Conservation (phyloP, 345 rosid species). For the Clausena lansium region DNA sequence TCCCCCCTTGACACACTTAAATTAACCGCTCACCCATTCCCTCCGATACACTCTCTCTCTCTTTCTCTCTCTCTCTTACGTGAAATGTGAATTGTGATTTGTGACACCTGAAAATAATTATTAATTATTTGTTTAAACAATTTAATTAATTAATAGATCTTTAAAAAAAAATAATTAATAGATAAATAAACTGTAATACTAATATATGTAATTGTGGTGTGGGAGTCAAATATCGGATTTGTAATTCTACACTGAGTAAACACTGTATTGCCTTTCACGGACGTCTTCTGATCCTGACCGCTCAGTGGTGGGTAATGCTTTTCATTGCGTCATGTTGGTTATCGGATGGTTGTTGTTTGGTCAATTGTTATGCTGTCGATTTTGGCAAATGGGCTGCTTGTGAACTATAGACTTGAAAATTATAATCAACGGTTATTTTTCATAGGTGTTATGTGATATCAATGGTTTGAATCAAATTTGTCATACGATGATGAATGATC, state of each 20-base stretch:
- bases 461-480: too few species aligned
- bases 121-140: too few species aligned
- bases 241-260: not conserved
- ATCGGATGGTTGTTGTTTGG: not conserved
- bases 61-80: not conserved
- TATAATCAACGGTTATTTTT: too few species aligned
- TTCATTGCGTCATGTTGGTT: not conserved
- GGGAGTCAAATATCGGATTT: not conserved
- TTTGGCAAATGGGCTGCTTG: too few species aligned
- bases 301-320: not conserved
- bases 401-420: too few species aligned
- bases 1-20: slow-evolving; percentile 41
- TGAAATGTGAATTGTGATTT: not conserved
- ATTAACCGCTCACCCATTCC: slow-evolving; percentile 54
- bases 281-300: not conserved
- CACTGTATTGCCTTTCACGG: not conserved
- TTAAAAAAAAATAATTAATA: too few species aligned
- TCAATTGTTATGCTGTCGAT: not conserved
- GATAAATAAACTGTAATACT: not conserved
- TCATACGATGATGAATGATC: too few species aligned
- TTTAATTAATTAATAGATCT: too few species aligned
- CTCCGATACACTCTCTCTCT: slow-evolving; percentile 26
- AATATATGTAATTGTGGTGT: too few species aligned
- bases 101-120: too few species aligned
- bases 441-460: too few species aligned